These are phyloP conservation scores for Grigorovia transvaalensis DNA, from an alignment of 805 yeast species.

Conservation along the genomic window DNA sequence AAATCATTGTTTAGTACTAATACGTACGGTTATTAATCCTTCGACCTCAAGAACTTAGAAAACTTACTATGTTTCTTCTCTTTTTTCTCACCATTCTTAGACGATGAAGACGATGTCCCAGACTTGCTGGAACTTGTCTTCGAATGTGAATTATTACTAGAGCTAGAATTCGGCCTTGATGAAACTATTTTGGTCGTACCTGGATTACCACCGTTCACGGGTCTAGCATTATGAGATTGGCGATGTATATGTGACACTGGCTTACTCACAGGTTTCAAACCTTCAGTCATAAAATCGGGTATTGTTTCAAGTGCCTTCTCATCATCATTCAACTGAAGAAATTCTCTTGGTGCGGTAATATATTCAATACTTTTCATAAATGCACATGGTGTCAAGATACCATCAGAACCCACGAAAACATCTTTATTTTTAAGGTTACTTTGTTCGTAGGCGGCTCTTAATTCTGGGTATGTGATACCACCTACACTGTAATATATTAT, in stretches of 20 bases:
- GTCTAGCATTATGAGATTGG: slow-evolving; percentile 2
- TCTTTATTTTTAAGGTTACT: slow-evolving; percentile 55
- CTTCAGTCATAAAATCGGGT: slow-evolving; percentile 36
- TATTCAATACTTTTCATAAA: slow-evolving; percentile 32
- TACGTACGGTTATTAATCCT: not conserved
- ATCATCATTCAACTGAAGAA: slow-evolving; percentile 36
- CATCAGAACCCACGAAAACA: slow-evolving; percentile 73
- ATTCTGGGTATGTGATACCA: slow-evolving; percentile 77
- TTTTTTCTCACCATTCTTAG: slow-evolving; percentile 17
- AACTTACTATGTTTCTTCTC: slow-evolving; percentile 39
- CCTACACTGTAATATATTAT: slow-evolving; percentile 79
- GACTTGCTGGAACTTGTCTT: not conserved
- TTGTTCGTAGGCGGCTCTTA: slow-evolving; percentile 64
- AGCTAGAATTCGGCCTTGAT: not conserved
- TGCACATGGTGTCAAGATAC: slow-evolving; percentile 45
- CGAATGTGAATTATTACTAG: not conserved
- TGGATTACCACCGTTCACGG: slow-evolving; percentile 6
- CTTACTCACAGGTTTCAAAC: slow-evolving; percentile 12
- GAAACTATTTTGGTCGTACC: slow-evolving; percentile 4
- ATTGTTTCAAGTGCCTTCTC: slow-evolving; percentile 26
- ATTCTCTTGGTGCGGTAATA: slow-evolving; percentile 29
- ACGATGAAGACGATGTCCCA: slow-evolving; percentile 1
- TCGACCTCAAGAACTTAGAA: slow-evolving; percentile 34
- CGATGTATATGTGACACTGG: slow-evolving; percentile 20
- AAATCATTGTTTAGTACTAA: not conserved